Evolutionary conservation across 805 yeast genomes (phyloP).

Genomic region (Suhomyces canberraensis): DNA sequence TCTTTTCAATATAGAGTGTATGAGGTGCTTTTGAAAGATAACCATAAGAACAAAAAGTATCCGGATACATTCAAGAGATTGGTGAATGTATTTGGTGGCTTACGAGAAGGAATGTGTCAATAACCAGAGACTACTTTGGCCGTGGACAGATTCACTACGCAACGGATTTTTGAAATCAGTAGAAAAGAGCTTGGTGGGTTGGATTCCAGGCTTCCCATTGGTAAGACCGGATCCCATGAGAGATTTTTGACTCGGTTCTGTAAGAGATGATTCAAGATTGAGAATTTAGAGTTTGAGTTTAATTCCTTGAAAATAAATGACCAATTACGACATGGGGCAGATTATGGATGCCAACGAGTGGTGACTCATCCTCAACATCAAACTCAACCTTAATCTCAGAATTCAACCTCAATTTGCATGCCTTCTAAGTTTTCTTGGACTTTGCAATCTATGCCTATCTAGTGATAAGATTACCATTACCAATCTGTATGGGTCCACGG

Average conservation of each 20-base stretch:
- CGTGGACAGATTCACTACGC: slow-evolving; percentile 15
- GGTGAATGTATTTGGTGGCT: slow-evolving; percentile 22
- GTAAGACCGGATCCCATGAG: slow-evolving; percentile 14
- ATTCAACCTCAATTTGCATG: too few species aligned
- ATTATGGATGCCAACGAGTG: slow-evolving; percentile 9
- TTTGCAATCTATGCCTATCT: too few species aligned
- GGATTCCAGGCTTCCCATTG: slow-evolving; percentile 14
- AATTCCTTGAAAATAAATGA: too few species aligned
- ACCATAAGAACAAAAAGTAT: slow-evolving; percentile 19
- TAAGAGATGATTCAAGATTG: too few species aligned
- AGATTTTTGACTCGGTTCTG: too few species aligned
- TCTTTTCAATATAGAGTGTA: slow-evolving; percentile 72
- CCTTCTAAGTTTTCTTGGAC: too few species aligned
- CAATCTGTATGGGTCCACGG: too few species aligned
- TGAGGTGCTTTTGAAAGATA: slow-evolving; percentile 37
- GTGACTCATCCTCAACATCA: too few species aligned
- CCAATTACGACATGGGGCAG: too few species aligned
- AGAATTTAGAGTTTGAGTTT: too few species aligned
- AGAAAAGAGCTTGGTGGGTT: slow-evolving; percentile 21
- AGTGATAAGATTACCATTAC: too few species aligned
- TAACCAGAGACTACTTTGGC: slow-evolving; percentile 10
- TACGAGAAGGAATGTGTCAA: slow-evolving; percentile 9
- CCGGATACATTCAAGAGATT: slow-evolving; percentile 23
- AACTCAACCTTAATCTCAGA: too few species aligned
- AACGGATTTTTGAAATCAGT: slow-evolving; percentile 19